Conservation (phyloP, 2,329 filamentous ascomycete species). For the Byssoonygena ceratinophila region DNA sequence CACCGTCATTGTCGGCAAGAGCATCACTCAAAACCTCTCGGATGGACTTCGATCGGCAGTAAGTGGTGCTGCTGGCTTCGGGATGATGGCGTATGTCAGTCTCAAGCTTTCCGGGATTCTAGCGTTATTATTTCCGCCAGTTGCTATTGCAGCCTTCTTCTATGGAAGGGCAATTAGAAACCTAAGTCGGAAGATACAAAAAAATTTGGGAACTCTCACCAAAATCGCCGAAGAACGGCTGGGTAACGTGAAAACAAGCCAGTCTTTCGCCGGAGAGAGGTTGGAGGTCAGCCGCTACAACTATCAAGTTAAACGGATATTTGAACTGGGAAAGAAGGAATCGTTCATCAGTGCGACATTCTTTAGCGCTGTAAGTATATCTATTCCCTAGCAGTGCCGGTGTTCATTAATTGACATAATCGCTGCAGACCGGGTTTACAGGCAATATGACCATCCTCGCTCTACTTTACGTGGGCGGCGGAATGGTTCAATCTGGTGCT, state of each 20-base stretch:
- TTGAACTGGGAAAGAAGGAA: conserved; percentile 74
- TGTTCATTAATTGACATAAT: background rate
- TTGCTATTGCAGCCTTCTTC: conserved; percentile 81
- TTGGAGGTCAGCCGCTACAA: conserved; percentile 89
- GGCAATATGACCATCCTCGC: conserved; percentile 94
- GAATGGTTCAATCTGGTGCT: conserved; percentile 73
- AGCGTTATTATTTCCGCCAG: conserved; percentile 75
- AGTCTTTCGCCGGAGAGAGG: conserved; percentile 88
- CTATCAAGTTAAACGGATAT: conserved; percentile 81
- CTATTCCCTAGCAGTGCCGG: too few relatives aligned
- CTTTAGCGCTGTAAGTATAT: conserved; percentile 51
- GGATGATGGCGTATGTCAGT: conserved; percentile 92
- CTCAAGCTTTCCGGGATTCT: conserved; percentile 80
- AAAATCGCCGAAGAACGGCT: conserved; percentile 98
- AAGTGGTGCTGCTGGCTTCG: conserved; percentile 78
- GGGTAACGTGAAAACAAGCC: conserved; percentile 90
- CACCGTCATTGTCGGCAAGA: conserved; percentile 96
- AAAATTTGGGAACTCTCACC: conserved; percentile 80
- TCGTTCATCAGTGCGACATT: conserved; percentile 83
- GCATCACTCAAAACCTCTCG: conserved; percentile 93
- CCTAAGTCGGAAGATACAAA: conserved; percentile 83
- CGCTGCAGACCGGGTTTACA: conserved; percentile 66
- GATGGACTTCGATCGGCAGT: conserved; percentile 88
- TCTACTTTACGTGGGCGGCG: conserved; percentile 79
- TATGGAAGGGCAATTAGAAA: conserved; percentile 84